A percentile compares a stretch with the other conserved stretches of the same genome.
These are phyloP conservation scores for Trichomonascus vanleenenianus DNA, from an alignment of 805 yeast species.

Conservation along the genomic window DNA sequence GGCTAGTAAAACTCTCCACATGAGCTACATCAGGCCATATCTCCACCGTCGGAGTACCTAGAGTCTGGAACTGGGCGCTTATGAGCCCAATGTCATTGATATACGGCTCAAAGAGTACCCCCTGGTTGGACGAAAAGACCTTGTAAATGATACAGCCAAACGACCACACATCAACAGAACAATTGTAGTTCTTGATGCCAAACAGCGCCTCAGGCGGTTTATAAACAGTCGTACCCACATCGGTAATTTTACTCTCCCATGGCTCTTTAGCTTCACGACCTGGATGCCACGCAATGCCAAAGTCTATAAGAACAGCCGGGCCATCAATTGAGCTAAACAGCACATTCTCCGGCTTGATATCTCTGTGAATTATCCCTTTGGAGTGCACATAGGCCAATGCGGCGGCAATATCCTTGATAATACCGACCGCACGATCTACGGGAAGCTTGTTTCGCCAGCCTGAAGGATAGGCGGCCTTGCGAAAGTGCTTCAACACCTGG, in stretches of 20 bases:
- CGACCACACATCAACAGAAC: conserved; percentile 65
- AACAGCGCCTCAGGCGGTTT: conserved; percentile 70
- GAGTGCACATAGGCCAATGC: conserved; percentile 22
- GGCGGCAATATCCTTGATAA: conserved; percentile 15
- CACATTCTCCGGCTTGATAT: conserved; percentile 67
- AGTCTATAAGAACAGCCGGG: conserved; percentile 44
- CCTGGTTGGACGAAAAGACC: conserved; percentile 36
- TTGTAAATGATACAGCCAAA: conserved; percentile 55
- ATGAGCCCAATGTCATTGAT: conserved; percentile 53
- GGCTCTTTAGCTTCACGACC: conserved; percentile 26
- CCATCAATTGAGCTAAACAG: conserved; percentile 36
- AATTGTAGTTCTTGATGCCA: conserved; percentile 47
- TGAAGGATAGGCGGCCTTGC: conserved; percentile 29
- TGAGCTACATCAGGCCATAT: conserved; percentile 14
- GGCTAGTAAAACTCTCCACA: conserved; percentile 10
- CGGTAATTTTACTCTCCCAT: conserved; percentile 34
- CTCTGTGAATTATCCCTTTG: conserved; percentile 31
- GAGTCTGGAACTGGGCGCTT: conserved; percentile 42
- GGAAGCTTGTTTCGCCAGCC: conserved; percentile 32
- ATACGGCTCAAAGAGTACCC: conserved; percentile 34
- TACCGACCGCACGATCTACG: conserved; percentile 27
- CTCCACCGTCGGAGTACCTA: conserved; percentile 38
- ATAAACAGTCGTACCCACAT: conserved; percentile 58
- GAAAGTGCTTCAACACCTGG: conserved; percentile 27
- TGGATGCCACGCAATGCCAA: conserved; percentile 52